These are phyloP conservation scores for Penicillium sumatraense DNA, from an alignment of 2,329 filamentous ascomycete genomes.

Conservation along the genomic window DNA sequence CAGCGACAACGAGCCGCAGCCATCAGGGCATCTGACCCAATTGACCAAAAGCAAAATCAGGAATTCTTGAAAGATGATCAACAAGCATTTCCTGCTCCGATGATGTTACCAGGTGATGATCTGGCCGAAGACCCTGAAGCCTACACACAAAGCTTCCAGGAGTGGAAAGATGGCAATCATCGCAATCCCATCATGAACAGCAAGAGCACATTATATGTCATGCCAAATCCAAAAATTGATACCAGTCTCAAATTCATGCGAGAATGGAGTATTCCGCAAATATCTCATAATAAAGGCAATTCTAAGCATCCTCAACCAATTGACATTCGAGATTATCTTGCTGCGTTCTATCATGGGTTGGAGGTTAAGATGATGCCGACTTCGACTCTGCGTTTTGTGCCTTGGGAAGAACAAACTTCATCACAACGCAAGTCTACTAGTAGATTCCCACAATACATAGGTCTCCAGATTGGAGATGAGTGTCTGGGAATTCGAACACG, in stretches of 20 bases:
- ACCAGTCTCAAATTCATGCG: neutral
- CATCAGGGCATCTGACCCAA: neutral
- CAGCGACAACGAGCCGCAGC: neutral
- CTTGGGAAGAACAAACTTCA: neutral
- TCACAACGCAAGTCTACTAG: neutral
- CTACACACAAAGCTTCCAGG: neutral
- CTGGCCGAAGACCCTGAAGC: neutral
- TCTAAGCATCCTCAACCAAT: neutral
- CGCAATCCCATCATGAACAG: neutral
- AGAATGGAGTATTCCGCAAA: neutral
- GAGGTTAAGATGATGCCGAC: neutral
- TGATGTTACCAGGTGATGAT: neutral
- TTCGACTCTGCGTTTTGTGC: neutral
- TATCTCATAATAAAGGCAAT: neutral
- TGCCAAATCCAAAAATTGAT: neutral
- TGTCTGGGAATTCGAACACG: constrained; percentile 59
- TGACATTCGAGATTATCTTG: neutral
- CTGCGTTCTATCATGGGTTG: neutral
- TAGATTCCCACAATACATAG: constrained; percentile 43
- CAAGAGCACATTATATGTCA: neutral
- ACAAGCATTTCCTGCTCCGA: neutral
- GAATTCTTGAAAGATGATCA: neutral
- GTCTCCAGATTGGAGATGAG: constrained; percentile 43
- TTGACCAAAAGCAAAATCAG: neutral
- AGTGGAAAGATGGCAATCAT: neutral